Evolutionary conservation across 2,329 filamentous ascomycete species (phyloP).

Genomic region (Neofusicoccum parvum): DNA sequence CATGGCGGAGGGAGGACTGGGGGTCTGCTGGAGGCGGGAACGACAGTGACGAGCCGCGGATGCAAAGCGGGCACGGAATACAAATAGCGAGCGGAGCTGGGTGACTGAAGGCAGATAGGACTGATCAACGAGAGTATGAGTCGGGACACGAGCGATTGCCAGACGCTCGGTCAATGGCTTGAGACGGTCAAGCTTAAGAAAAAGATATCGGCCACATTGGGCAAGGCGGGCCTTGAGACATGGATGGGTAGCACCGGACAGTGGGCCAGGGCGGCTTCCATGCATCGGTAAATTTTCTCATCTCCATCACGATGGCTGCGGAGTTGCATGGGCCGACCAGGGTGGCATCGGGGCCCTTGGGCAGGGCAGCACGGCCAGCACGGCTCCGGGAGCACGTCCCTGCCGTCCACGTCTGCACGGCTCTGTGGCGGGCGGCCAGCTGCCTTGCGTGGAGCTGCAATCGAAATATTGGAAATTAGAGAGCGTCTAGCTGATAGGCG

Average conservation of each 20-base stretch:
- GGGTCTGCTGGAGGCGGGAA: neutral
- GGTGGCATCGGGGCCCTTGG: neutral
- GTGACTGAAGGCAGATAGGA: neutral
- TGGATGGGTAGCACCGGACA: neutral
- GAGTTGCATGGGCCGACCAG: neutral
- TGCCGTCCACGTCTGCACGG: slow-evolving; percentile 3
- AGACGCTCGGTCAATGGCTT: slow-evolving; percentile 6
- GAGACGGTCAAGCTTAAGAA: slow-evolving; percentile 2
- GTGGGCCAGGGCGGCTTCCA: slow-evolving; percentile 16
- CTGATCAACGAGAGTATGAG: slow-evolving; percentile 12
- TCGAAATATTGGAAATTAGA: slow-evolving; percentile 13
- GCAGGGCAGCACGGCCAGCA: neutral
- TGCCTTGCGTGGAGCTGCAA: slow-evolving; percentile 12
- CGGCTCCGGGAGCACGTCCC: neutral
- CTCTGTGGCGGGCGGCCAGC: neutral
- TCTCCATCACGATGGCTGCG: neutral
- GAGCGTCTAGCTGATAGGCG: slow-evolving; percentile 9
- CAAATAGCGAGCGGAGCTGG: slow-evolving; percentile 20
- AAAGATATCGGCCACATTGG: slow-evolving; percentile 6
- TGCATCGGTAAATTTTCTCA: slow-evolving; percentile 17
- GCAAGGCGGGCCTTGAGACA: neutral
- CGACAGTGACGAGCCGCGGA: slow-evolving; percentile 19
- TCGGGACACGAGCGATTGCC: slow-evolving; percentile 29
- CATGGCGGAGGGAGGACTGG: slow-evolving; percentile 26
- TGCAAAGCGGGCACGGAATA: neutral